Evolutionary conservation across 1,139 yeast species (phyloP).

Genomic region (Debaryomycetaceae sp.): DNA sequence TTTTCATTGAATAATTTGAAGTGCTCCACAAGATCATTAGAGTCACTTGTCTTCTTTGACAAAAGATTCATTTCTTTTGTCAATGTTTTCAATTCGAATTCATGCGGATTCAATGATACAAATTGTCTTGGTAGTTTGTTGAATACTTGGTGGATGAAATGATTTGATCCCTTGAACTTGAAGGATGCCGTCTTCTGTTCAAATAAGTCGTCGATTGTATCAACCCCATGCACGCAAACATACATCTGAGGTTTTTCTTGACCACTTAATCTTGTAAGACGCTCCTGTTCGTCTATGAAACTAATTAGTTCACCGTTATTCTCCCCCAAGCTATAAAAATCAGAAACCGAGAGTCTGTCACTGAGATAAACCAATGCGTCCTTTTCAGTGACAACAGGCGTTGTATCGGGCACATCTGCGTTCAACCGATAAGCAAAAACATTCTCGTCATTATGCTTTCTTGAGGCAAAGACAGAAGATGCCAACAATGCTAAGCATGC

Average conservation of each 20-base stretch:
- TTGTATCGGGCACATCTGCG: constrained; percentile 2
- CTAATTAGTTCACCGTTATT: constrained; percentile 22
- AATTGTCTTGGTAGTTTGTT: constrained; percentile 17
- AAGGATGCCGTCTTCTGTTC: constrained; percentile 15
- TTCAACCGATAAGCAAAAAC: constrained; percentile 19
- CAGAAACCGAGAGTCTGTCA: constrained; percentile 39
- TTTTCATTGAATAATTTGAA: constrained; percentile 31
- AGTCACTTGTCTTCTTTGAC: constrained; percentile 14
- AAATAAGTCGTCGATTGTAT: constrained; percentile 23
- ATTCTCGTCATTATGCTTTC: constrained; percentile 1
- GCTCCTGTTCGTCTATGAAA: constrained; percentile 22
- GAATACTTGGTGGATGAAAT: constrained; percentile 12
- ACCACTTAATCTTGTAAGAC: constrained; percentile 2
- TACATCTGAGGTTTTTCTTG: constrained; percentile 28
- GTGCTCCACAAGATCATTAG: constrained; percentile 23
- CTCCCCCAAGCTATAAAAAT: constrained; percentile 28
- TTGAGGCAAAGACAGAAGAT: constrained; percentile 5
- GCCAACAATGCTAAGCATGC: constrained; percentile 9
- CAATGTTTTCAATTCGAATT: constrained; percentile 12
- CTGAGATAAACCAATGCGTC: constrained; percentile 33
- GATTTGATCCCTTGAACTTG: constrained; percentile 10
- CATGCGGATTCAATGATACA: constrained; percentile 2
- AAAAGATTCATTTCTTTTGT: constrained; percentile 36
- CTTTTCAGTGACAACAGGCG: constrained; percentile 11
- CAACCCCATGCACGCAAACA: constrained; percentile 39